These are phyloP conservation scores for Inosperma sp. DNA, from an alignment of 768 basidiomycete genomes.

Conservation along the genomic window DNA sequence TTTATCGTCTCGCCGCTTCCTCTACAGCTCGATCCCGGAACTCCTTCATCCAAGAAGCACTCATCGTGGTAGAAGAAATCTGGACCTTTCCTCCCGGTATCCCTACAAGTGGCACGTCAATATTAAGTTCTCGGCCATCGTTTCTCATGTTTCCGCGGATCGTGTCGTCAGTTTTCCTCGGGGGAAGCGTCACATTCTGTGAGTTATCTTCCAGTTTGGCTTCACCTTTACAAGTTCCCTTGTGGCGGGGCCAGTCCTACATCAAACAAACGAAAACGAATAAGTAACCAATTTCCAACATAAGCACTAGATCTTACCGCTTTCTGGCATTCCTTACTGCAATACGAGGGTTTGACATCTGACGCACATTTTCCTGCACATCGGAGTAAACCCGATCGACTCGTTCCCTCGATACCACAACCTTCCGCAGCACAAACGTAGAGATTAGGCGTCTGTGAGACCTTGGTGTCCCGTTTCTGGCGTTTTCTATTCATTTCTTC, in stretches of 20 bases:
- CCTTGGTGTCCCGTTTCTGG: neutral
- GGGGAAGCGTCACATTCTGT: neutral
- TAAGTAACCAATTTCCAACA: too few species aligned
- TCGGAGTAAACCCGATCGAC: neutral
- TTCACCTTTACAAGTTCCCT: neutral
- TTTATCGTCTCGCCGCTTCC: neutral
- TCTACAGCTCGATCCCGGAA: neutral
- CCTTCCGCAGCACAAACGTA: neutral
- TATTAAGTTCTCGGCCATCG: neutral
- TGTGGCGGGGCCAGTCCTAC: neutral
- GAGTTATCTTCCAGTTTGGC: neutral
- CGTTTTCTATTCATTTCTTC: neutral
- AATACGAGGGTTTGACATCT: neutral
- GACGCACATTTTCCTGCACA: neutral
- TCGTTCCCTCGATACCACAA: neutral
- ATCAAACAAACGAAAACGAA: neutral
- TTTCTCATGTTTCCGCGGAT: neutral
- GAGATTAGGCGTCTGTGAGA: neutral
- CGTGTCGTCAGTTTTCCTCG: neutral
- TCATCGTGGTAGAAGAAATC: neutral
- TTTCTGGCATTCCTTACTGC: neutral
- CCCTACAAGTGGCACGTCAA: neutral
- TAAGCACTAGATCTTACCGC: too few species aligned
- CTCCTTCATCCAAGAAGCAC: neutral
- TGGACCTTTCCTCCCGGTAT: neutral